Evolutionary conservation across 768 basidiomycete genomes (phyloP), one percentile per base, ranked within the genome.

Genomic region (Mycena pura): DNA sequence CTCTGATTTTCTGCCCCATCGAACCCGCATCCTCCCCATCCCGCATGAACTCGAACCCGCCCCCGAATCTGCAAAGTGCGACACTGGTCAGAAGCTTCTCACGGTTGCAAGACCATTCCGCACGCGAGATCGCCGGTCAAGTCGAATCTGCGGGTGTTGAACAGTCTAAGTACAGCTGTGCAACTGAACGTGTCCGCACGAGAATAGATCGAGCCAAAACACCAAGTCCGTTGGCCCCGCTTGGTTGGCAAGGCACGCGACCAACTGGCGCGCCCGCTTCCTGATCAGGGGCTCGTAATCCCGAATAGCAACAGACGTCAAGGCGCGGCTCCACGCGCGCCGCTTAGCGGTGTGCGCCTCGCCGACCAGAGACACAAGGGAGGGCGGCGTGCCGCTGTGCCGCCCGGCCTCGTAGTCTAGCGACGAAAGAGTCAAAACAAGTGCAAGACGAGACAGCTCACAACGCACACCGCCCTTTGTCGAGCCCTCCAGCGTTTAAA

Each of bases 321-420:
- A 77, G 2, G 77, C 82, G 21, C 82, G 75, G 21, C 79, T 79
- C 85, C 84, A 86, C 1, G 80, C 73, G 15, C 77, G 75, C 6
- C 84, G 77, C 14, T 81, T 77, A 9, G 76, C 71, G 0, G 74
- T 69, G 56, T 86, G 85, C 0, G 49, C 59, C 2, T 57, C 50
- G 11, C 59, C 64, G 6, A 14, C n/a, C 39, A 61, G 4, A 6
- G n/a, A 29, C 13, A 65, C 43, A 21, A 65, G 46, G 19, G 38
- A 28, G 21, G 50, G 46, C 6, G 55, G 44, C 17, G 55, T 40
- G 17, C 43, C 25, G 5, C 40, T 15, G 40, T 60, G 36, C n/a
- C 43, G 3, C 0, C 43, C 54, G 17, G 10, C 21, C n/a, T 61
- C 55, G 36, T 65, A 65, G 21, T 22, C 62, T 64, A 27, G 15